Conservation (phyloP, 352 stramenopile genomes). For the Phytophthora tentaculata region DNA sequence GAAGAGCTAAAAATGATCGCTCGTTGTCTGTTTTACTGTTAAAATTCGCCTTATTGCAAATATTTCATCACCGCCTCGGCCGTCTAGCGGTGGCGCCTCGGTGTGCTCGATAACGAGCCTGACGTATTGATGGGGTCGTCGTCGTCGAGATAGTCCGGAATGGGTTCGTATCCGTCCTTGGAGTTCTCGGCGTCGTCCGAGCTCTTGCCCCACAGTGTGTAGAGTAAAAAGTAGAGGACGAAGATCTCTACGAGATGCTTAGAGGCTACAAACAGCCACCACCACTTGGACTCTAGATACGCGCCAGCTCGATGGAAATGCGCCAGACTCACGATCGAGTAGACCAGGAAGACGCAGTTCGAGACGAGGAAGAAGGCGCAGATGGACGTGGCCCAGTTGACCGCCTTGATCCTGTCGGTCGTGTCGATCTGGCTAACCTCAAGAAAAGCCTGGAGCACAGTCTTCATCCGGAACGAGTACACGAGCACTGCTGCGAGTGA, state of each 20-base stretch:
- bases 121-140: constrained; percentile 47
- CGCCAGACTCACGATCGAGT: constrained; percentile 84
- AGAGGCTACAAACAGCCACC: constrained; percentile 93
- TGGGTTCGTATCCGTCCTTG: constrained; percentile 81
- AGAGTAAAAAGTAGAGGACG: constrained; percentile 95
- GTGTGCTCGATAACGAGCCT: constrained; percentile 39
- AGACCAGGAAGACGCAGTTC: constrained; percentile 88
- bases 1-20: constrained; percentile 31
- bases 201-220: constrained; percentile 92
- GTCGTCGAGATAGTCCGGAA: constrained; percentile 71
- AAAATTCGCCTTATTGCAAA: no score
- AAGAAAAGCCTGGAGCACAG: constrained; percentile 94
- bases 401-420: constrained; percentile 95
- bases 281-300: constrained; percentile 87
- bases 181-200: constrained; percentile 62
- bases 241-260: constrained; percentile 95
- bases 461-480: constrained; percentile 96
- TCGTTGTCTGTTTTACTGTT: constrained; percentile 25
- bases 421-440: constrained; percentile 97
- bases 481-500: constrained; percentile 93
- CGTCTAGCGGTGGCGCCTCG: constrained; percentile 34
- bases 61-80: not conserved
- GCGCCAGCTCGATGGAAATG: constrained; percentile 89
- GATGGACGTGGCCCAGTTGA: constrained; percentile 96
- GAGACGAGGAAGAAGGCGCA: constrained; percentile 96